Percentiles rank a stretch among this genome's conserved stretches.
These are phyloP conservation scores for Stropharia rugosoannulata DNA, from an alignment of 768 basidiomycete species.

Conservation along the genomic window DNA sequence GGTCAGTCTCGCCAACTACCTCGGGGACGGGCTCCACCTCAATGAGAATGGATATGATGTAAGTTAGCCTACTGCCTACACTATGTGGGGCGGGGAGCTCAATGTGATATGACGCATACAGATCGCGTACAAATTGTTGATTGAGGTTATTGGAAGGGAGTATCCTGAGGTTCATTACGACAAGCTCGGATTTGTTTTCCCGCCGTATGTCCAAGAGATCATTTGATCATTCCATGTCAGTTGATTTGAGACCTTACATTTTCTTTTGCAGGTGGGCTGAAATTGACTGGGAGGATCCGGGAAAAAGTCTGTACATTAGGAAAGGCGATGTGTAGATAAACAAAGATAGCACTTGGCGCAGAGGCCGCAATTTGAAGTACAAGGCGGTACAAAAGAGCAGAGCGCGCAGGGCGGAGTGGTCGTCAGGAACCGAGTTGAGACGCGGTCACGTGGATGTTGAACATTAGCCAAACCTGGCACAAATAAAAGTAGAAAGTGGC, in stretches of 20 bases:
- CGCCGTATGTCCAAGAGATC: constrained; percentile 45
- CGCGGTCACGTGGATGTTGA: constrained; percentile 53
- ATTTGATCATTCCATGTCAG: constrained; percentile 1
- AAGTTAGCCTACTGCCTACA: constrained; percentile 20
- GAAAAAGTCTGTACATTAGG: constrained; percentile 18
- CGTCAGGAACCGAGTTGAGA: constrained; percentile 16
- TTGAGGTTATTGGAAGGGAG: constrained; percentile 50
- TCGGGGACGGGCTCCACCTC: constrained; percentile 81
- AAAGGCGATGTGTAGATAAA: constrained; percentile 5
- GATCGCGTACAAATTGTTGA: constrained; percentile 66
- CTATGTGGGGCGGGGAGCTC: not conserved
- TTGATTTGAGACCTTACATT: constrained; percentile 1
- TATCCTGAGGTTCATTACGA: constrained; percentile 74
- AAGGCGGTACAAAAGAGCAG: constrained; percentile 6
- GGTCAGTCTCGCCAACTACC: constrained; percentile 45
- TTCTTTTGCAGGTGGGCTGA: constrained; percentile 33
- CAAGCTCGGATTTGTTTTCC: constrained; percentile 56
- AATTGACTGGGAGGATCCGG: constrained; percentile 29
- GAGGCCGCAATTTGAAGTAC: constrained; percentile 8
- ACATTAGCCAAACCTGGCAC: constrained; percentile 47
- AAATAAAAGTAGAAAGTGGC: constrained; percentile 33
- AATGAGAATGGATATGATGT: constrained; percentile 75
- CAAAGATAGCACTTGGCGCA: constrained; percentile 1
- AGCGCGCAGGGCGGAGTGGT: constrained; percentile 3
- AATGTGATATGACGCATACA: constrained; percentile 23